These are phyloP conservation scores for Lagerstroemia speciosa DNA, from an alignment of 345 rosid species.

Conservation along the genomic window DNA sequence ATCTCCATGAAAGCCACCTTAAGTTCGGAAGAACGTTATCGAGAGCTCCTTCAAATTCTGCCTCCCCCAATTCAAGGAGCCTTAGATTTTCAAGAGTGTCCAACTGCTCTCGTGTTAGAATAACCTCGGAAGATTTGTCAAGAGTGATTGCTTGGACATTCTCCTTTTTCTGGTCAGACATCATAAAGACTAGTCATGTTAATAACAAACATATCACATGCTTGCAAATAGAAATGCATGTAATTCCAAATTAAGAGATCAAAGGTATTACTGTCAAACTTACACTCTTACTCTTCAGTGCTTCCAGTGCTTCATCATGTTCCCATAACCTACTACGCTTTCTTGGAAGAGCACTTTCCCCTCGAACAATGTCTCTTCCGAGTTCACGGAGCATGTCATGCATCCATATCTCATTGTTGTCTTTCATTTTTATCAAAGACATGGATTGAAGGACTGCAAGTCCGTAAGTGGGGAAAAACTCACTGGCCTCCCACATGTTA, in stretches of 20 bases:
- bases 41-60: constrained; percentile 6
- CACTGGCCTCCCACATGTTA: neutral
- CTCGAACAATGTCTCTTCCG: neutral
- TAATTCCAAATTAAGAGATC: too few relatives aligned
- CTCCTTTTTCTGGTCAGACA: neutral
- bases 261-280: too few relatives aligned
- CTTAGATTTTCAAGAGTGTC: constrained; percentile 1
- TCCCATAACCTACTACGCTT: too few relatives aligned
- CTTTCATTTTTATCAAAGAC: constrained; percentile 4
- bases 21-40: neutral
- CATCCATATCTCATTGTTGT: neutral
- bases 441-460: neutral
- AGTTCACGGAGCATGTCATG: neutral
- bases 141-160: neutral
- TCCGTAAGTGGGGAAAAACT: neutral
- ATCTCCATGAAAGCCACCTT: constrained; percentile 7
- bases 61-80: constrained; percentile 3
- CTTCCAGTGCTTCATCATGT: too few relatives aligned
- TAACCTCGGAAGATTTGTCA: neutral
- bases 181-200: too few relatives aligned
- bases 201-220: too few relatives aligned
- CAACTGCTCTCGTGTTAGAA: neutral
- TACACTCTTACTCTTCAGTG: too few relatives aligned
- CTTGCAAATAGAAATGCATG: too few relatives aligned
- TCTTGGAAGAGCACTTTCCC: neutral